These are phyloP conservation scores for Kitagawia praeruptora DNA, from an alignment of 129 eudicot species.

Conservation along the genomic window DNA sequence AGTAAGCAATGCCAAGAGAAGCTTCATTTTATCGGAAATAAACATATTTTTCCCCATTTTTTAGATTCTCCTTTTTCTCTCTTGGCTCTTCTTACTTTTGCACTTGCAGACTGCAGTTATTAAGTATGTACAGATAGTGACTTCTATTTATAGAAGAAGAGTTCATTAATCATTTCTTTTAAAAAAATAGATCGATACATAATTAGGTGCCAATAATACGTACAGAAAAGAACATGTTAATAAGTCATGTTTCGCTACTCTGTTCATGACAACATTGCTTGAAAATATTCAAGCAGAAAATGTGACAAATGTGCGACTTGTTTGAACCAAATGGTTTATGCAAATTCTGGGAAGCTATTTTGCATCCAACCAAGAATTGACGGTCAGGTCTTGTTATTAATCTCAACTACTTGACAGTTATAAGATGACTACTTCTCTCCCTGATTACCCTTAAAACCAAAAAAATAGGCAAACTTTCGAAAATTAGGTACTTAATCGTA, in stretches of 20 bases:
- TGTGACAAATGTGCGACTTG: neutral
- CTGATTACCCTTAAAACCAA: too few species aligned
- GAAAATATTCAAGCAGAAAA: neutral
- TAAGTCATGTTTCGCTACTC: too few species aligned
- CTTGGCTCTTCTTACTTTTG: neutral
- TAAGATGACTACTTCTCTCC: too few species aligned
- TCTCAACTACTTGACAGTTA: neutral
- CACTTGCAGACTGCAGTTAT: neutral
- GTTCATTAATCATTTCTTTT: neutral
- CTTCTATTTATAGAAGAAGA: neutral
- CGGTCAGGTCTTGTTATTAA: neutral
- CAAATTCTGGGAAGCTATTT: neutral
- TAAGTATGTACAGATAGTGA: neutral
- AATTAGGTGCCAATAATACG: neutral
- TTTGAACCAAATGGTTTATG: neutral
- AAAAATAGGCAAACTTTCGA: neutral
- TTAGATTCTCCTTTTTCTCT: neutral
- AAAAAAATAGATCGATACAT: neutral
- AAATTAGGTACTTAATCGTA: neutral
- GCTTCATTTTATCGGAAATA: conserved; percentile 30
- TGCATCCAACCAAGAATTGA: neutral
- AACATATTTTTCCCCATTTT: conserved; percentile 5
- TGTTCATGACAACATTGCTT: too few species aligned
- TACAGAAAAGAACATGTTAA: neutral
- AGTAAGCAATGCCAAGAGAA: conserved; percentile 46